phyloP scores from a whole-genome alignment of 192 early-diverging fungal genomes.

The Phlyctochytrium planicorne region DNA sequence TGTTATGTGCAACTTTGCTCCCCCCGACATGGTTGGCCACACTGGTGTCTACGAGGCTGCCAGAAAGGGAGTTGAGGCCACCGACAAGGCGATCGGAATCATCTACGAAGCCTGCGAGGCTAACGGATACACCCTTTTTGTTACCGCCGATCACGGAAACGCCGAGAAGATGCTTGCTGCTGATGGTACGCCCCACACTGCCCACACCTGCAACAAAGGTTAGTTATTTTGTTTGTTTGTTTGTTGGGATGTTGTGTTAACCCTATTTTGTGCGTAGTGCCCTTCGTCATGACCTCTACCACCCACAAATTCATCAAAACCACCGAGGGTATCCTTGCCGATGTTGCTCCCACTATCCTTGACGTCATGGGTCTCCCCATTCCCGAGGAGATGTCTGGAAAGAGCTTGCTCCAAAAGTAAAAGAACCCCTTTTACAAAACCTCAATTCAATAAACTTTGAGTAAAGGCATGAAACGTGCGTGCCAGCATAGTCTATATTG shows the following conservation, averaged over 20 bases:
- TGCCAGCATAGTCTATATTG: no score
- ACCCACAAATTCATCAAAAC: constrained; percentile 52
- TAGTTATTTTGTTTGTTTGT: constrained; percentile 13
- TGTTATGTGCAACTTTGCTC: constrained; percentile 99
- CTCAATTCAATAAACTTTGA: no score
- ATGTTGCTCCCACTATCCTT: constrained; percentile 96
- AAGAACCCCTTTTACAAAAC: no score
- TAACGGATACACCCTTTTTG: constrained; percentile 85
- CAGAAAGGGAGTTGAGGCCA: constrained; percentile 86
- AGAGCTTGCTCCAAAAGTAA: constrained; percentile 46
- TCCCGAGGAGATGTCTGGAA: constrained; percentile 95
- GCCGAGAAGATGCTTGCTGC: constrained; percentile 96
- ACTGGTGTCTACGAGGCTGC: constrained; percentile 95
- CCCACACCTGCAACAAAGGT: constrained; percentile 80
- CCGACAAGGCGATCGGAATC: constrained; percentile 91
- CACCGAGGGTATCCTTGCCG: constrained; percentile 74
- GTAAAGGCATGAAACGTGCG: no score
- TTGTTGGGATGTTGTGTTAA: background rate
- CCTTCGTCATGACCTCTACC: constrained; percentile 82
- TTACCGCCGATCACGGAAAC: constrained; percentile 99
- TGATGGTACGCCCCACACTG: constrained; percentile 89
- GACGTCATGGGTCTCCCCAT: constrained; percentile 86
- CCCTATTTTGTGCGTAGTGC: constrained; percentile 59
- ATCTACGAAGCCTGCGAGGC: constrained; percentile 91
- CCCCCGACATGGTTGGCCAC: constrained; percentile 88